These are phyloP conservation scores for Pelargonium fulgidum DNA, from an alignment of 441 rosid genomes.

Conservation along the genomic window DNA sequence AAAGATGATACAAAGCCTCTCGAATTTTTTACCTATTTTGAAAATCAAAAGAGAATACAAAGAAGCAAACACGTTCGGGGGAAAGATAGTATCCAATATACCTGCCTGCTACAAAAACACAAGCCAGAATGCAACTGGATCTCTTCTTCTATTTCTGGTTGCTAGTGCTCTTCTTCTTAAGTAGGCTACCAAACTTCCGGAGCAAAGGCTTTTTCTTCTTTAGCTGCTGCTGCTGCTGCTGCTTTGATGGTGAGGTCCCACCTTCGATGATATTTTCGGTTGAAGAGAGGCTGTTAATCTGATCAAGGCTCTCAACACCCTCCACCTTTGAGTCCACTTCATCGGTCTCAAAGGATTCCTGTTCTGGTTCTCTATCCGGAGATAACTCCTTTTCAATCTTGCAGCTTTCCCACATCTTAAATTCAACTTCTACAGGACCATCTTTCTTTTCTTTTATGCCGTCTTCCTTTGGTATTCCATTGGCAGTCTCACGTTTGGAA, in stretches of 20 bases:
- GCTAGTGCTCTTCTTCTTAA: constrained; percentile 67
- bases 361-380: constrained; percentile 60
- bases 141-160: constrained; percentile 40
- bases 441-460: constrained; percentile 49
- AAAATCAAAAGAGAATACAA: constrained; percentile 29
- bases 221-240: constrained; percentile 49
- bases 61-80: constrained; percentile 33
- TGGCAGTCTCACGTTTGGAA: constrained; percentile 33
- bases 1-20: constrained; percentile 39
- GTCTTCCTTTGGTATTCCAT: constrained; percentile 51
- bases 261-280: constrained; percentile 48
- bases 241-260: constrained; percentile 49
- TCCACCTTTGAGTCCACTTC: constrained; percentile 62
- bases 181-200: constrained; percentile 68
- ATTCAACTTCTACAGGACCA: constrained; percentile 51
- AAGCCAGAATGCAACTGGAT: too few species aligned
- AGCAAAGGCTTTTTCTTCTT: constrained; percentile 91
- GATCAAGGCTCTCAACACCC: constrained; percentile 48
- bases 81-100: neutral
- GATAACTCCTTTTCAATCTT: constrained; percentile 84
- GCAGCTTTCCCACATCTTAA: constrained; percentile 96
- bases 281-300: constrained; percentile 45
- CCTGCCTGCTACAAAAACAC: too few species aligned
- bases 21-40: constrained; percentile 34
- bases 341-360: constrained; percentile 48